Evolutionary conservation across 2,329 filamentous ascomycete species (phyloP).

Genomic region (Aspergillus uvarum): DNA sequence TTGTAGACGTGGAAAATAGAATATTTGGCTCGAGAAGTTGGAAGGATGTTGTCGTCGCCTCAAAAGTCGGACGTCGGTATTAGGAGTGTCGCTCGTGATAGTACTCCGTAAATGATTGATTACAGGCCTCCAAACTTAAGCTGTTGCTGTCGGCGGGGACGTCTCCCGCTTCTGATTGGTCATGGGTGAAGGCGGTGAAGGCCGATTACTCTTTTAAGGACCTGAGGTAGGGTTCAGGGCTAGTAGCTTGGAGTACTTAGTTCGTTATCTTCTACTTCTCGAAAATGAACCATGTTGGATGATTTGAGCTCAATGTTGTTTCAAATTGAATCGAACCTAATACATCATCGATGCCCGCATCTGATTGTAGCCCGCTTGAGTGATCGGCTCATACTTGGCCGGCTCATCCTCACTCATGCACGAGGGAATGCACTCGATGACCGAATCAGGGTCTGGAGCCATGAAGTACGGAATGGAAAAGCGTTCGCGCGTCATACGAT

Average conservation of each 20-base stretch:
- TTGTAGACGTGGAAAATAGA: neutral
- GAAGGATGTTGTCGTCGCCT: neutral
- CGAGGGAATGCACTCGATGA: slow-evolving; percentile 55
- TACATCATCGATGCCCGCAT: slow-evolving; percentile 34
- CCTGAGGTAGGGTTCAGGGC: slow-evolving; percentile 24
- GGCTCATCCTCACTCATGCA: slow-evolving; percentile 46
- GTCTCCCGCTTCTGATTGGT: slow-evolving; percentile 7
- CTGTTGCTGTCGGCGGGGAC: slow-evolving; percentile 3
- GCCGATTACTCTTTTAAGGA: slow-evolving; percentile 8
- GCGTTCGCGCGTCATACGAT: slow-evolving; percentile 50
- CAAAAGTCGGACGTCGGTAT: neutral
- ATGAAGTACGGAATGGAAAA: slow-evolving; percentile 64
- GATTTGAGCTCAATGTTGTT: neutral
- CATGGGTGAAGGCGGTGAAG: slow-evolving; percentile 9
- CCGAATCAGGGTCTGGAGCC: slow-evolving; percentile 49
- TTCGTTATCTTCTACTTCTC: neutral
- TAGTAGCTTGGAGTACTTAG: neutral
- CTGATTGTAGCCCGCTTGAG: slow-evolving; percentile 38
- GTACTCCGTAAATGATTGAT: neutral
- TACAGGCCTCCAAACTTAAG: neutral
- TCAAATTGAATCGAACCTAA: neutral
- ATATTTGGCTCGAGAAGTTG: neutral
- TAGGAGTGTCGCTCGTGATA: neutral
- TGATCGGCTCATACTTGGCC: slow-evolving; percentile 54
- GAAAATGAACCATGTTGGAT: neutral